phyloP scores from a whole-genome alignment of 2,329 filamentous ascomycete genomes.

The Trichoderma afroharzianum region DNA sequence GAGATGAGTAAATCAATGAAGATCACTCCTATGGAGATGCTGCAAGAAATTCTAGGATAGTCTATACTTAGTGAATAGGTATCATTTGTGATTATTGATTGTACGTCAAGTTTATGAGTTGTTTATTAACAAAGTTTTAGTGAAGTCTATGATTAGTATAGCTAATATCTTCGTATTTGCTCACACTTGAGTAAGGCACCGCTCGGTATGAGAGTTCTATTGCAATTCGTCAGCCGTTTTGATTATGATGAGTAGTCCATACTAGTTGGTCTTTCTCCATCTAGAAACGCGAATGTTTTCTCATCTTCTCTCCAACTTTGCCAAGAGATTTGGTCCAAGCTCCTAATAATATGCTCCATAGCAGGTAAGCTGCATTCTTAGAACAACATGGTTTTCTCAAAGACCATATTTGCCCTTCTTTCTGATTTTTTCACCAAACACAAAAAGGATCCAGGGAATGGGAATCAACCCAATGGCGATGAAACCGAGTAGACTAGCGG shows the following conservation, averaged over 20 bases:
- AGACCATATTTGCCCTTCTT: not conserved
- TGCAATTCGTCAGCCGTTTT: not conserved
- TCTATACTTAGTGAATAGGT: accelerated
- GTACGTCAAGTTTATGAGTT: not conserved
- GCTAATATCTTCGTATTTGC: not conserved
- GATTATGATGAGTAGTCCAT: not conserved
- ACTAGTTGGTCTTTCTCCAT: not conserved
- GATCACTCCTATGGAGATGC: not conserved
- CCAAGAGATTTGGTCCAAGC: not conserved
- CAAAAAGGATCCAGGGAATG: slow-evolving; percentile 22
- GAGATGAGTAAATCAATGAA: not conserved
- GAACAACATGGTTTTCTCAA: not conserved
- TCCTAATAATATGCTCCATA: not conserved
- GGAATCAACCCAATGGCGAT: slow-evolving; percentile 20
- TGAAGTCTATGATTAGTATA: not conserved
- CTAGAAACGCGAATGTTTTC: not conserved
- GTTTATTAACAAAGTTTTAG: not conserved
- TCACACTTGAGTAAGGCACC: not conserved
- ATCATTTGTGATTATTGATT: not conserved
- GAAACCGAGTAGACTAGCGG: slow-evolving; percentile 23
- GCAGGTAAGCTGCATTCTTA: not conserved
- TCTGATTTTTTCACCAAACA: slow-evolving; percentile 10
- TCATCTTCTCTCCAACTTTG: not conserved
- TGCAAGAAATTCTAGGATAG: not conserved
- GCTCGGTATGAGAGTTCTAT: not conserved